These are phyloP conservation scores for Leucosporidium creatinivorum DNA, from an alignment of 768 basidiomycete species.

Conservation along the genomic window DNA sequence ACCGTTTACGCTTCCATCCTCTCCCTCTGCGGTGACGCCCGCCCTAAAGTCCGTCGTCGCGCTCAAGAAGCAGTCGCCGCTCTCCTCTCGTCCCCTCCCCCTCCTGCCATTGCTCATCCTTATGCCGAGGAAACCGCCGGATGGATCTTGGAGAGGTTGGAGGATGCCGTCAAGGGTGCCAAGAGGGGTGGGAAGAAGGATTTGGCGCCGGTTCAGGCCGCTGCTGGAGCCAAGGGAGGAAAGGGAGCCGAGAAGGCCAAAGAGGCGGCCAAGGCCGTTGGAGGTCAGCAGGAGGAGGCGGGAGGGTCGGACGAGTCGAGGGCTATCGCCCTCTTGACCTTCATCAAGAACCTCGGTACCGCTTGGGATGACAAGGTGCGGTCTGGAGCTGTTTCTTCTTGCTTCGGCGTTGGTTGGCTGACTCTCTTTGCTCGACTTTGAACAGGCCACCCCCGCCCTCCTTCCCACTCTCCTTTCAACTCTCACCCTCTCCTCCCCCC, in stretches of 20 bases:
- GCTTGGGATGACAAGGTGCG: constrained; percentile 57
- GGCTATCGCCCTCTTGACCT: constrained; percentile 62
- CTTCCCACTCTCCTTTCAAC: constrained; percentile 66
- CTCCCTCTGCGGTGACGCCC: constrained; percentile 70
- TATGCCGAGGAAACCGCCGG: constrained; percentile 74
- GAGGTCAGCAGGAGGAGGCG: constrained; percentile 43
- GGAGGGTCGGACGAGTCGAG: constrained; percentile 58
- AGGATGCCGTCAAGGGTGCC: constrained; percentile 58
- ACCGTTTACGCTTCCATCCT: constrained; percentile 80
- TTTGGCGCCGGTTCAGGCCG: constrained; percentile 43
- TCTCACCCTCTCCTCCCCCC: constrained; percentile 78
- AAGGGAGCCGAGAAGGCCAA: not conserved
- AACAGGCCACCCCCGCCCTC: constrained; percentile 63
- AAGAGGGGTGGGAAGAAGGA: constrained; percentile 51
- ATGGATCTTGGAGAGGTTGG: constrained; percentile 63
- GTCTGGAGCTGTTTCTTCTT: constrained; percentile 15
- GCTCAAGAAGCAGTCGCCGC: constrained; percentile 79
- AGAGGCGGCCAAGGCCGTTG: not conserved
- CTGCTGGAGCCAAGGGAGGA: not conserved
- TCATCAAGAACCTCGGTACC: constrained; percentile 48
- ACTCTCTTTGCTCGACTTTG: not conserved
- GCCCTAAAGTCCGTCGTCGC: constrained; percentile 89
- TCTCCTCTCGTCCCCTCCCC: constrained; percentile 65
- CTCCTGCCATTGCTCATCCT: constrained; percentile 71
- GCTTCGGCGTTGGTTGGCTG: not conserved